A percentile compares a stretch with the other conserved stretches of the same genome.
Conservation (phyloP, 768 basidiomycete genomes). For the Tulasnella sp. region DNA sequence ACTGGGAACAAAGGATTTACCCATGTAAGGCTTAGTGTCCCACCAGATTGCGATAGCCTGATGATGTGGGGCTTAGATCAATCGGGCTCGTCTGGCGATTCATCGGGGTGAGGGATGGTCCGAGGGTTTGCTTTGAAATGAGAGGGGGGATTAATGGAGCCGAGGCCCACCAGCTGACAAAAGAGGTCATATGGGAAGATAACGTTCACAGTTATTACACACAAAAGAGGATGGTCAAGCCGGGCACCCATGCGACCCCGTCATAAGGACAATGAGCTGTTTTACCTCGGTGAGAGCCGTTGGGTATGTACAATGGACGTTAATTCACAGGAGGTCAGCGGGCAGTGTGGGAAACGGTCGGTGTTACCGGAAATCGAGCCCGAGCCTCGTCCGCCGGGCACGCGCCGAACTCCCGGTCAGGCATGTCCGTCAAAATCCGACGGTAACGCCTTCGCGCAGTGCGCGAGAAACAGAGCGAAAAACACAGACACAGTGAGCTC, state of each 20-base stretch:
- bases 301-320: background rate
- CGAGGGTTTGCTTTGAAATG: background rate
- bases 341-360: constrained; percentile 9
- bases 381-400: background rate
- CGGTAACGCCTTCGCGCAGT: background rate
- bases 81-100: constrained; percentile 3
- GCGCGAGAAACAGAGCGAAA: background rate
- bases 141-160: background rate
- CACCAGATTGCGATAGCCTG: background rate
- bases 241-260: background rate
- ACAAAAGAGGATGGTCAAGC: constrained; percentile 8
- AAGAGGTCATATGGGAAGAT: background rate
- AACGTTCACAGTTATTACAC: background rate
- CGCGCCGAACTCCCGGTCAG: background rate
- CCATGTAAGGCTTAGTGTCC: background rate
- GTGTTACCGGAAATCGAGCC: background rate
- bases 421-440: background rate
- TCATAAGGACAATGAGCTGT: background rate
- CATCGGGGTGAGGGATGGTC: background rate
- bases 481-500: constrained; percentile 2
- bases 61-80: background rate
- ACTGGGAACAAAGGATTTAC: constrained; percentile 9
- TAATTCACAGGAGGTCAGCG: background rate
- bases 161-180: background rate
- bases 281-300: background rate